Evolutionary conservation across 345 rosid species (phyloP).

Genomic region (Psidium guajava): DNA sequence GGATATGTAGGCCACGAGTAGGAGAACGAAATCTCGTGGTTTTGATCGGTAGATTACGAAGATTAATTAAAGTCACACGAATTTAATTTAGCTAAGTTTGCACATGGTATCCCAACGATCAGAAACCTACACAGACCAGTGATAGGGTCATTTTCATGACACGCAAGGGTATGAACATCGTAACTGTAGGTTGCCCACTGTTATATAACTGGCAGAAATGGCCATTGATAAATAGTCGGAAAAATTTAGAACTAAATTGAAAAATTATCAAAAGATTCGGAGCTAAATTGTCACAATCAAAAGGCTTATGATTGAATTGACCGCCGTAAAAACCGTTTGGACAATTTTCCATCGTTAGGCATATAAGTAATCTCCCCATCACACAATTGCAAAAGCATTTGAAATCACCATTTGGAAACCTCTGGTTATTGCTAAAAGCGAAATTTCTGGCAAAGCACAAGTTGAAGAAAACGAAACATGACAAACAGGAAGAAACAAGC

Average conservation of each 20-base stretch:
- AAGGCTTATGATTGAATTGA: too few species aligned
- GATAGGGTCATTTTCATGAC: not conserved
- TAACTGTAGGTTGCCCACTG: not conserved
- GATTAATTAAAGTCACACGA: not conserved
- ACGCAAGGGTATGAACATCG: not conserved
- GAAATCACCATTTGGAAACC: not conserved
- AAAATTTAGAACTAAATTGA: too few species aligned
- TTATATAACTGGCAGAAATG: too few species aligned
- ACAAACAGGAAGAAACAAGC: not conserved
- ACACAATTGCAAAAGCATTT: not conserved
- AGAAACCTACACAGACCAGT: not conserved
- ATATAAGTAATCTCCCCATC: not conserved
- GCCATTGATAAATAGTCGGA: too few species aligned
- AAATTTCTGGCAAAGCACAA: not conserved
- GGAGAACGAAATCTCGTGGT: not conserved
- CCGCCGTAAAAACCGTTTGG: too few species aligned
- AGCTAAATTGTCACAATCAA: too few species aligned
- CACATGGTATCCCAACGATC: not conserved
- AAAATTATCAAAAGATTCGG: too few species aligned
- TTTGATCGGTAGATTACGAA: not conserved
- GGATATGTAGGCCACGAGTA: not conserved
- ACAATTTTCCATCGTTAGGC: not conserved
- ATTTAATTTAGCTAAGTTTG: not conserved
- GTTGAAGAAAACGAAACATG: not conserved
- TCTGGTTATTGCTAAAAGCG: not conserved